Evolutionary conservation across 352 stramenopile species (phyloP), one percentile per base, ranked within the genome.

Genomic region (Pythium oligandrum): DNA sequence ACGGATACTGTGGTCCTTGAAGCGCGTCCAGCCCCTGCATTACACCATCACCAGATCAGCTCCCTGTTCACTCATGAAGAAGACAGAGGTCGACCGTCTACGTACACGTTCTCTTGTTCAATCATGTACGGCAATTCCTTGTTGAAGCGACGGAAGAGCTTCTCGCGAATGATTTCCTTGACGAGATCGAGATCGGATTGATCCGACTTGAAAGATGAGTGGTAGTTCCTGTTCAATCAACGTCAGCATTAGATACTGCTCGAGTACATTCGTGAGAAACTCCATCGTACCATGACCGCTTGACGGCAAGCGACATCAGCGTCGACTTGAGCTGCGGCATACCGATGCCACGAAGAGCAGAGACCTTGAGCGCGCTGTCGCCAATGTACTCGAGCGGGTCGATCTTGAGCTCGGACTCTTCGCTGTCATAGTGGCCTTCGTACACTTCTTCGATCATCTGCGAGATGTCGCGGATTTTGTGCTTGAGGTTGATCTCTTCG

Each of bases 101-200:
- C 68, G 53, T 71, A 76, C 68, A 83, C 62, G 52, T 90, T 93
- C 60, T 93, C 80, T 57, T 93, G 82, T 45, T 89, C 68, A 39
- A 93, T 79, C n/a, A 54, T 58, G 63, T 95, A 95, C 44, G 84
- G 84, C 32, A 95, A 70, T 53, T 95, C 84, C 62, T 92, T 81
- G 64, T 95, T 92, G 53, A 90, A 93, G 49, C 84, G 82, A n/a
- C 78, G 62, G 57, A 86, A 95, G 46, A 95, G 74, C 65, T 95
- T 91, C 48, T 91, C 84, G 31, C 84, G 82, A 51, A 95, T 95
- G 65, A 95, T 95, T 57, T 95, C 84, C 7, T 67, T 86, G 52
- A 95, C 84, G 35, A 95, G 63, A 26, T 91, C 82, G 48, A 95
- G 54, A 50, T 93, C 83, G 3, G 82, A 92, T 57, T 83, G 65